Percentiles rank a stretch among this genome's conserved stretches.
These are phyloP conservation scores for Arachnomyces sp. DNA, from an alignment of 2,329 filamentous ascomycete genomes.

Conservation along the genomic window DNA sequence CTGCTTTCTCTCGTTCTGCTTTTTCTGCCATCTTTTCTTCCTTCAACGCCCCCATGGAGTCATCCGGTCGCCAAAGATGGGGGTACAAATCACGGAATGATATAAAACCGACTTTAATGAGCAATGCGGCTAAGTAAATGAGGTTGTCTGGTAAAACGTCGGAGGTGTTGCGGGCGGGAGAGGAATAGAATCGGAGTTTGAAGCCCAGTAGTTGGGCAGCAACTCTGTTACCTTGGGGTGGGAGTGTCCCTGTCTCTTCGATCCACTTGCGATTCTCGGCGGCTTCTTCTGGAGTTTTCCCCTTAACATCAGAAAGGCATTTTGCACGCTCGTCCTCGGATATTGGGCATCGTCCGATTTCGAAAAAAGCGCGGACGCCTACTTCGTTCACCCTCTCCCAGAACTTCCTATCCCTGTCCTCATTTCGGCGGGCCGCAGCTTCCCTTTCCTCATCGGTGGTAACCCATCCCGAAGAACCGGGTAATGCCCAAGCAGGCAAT, in stretches of 20 bases:
- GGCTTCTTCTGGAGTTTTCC: constrained; percentile 36
- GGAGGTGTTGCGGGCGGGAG: constrained; percentile 60
- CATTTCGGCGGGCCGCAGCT: constrained; percentile 47
- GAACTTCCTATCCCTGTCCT: constrained; percentile 63
- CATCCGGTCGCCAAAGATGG: constrained; percentile 79
- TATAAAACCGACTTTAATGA: constrained; percentile 96
- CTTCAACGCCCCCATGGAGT: constrained; percentile 68
- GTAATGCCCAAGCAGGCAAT: constrained; percentile 78
- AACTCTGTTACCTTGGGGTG: constrained; percentile 77
- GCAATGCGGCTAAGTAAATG: constrained; percentile 79
- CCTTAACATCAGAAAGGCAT: constrained; percentile 34
- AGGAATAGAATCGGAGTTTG: constrained; percentile 92
- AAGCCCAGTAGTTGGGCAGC: constrained; percentile 94
- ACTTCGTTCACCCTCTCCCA: constrained; percentile 71
- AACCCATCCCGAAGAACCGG: constrained; percentile 56
- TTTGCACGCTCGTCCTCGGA: constrained; percentile 50
- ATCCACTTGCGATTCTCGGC: constrained; percentile 65
- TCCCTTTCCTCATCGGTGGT: constrained; percentile 62
- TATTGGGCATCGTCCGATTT: constrained; percentile 66
- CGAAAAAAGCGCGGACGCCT: constrained; percentile 79
- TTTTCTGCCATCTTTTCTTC: constrained; percentile 65
- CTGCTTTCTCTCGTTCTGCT: constrained; percentile 65
- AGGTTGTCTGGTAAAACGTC: constrained; percentile 86
- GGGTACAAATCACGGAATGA: constrained; percentile 85
- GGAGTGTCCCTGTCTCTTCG: constrained; percentile 67